These are phyloP conservation scores for Anthoceros angustus DNA, from an alignment of 225 moss, liverwort and hornwort genomes.

Conservation along the genomic window DNA sequence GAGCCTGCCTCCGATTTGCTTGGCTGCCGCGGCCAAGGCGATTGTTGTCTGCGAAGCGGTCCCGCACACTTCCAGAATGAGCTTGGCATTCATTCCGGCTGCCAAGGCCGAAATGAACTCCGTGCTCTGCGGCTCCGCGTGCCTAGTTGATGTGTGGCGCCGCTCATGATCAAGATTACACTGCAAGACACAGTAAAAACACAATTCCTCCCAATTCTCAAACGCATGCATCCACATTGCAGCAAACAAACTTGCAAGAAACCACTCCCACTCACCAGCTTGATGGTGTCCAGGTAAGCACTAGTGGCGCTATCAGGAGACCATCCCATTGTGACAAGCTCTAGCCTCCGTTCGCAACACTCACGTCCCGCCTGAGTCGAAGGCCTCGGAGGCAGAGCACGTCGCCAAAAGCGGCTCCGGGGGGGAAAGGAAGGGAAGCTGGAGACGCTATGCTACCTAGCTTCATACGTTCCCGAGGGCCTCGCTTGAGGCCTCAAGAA, in stretches of 20 bases:
- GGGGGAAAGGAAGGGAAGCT: not conserved
- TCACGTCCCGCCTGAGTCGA: not conserved
- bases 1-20: slow-evolving; percentile 57
- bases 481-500: not conserved
- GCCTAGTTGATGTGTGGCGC: slow-evolving; percentile 32
- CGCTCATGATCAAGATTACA: slow-evolving; percentile 41
- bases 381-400: not conserved
- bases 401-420: not conserved
- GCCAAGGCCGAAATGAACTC: slow-evolving; percentile 83
- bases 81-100: slow-evolving; percentile 70
- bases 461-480: slow-evolving; percentile 1
- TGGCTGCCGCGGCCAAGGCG: slow-evolving; percentile 68
- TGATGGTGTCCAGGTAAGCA: slow-evolving; percentile 65
- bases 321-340: slow-evolving; percentile 47
- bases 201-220: not conserved
- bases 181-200: slow-evolving; percentile 44
- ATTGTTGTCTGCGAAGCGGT: slow-evolving; percentile 54
- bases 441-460: slow-evolving; percentile 6
- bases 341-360: too few species aligned
- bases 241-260: not conserved
- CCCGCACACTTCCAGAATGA: slow-evolving; percentile 56
- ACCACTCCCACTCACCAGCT: slow-evolving; percentile 39
- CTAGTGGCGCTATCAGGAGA: slow-evolving; percentile 63
- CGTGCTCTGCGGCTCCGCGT: slow-evolving; percentile 53
- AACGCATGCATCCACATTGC: not conserved